Evolutionary conservation across 2,329 filamentous ascomycete genomes (phyloP), one percentile per base, ranked within the genome.

Genomic region (Epichloe baconii): DNA sequence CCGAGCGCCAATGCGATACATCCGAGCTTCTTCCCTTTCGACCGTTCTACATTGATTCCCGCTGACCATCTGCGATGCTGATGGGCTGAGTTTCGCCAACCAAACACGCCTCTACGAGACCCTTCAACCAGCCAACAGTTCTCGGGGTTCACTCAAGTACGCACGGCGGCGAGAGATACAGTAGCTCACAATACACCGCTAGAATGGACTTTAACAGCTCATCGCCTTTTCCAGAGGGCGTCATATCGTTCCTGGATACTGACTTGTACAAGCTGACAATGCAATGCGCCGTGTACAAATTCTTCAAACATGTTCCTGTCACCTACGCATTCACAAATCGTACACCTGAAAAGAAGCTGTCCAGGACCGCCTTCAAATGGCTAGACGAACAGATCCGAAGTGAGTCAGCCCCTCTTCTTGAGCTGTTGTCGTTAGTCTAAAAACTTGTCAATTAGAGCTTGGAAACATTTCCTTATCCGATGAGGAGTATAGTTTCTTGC

Each of bases 211-310:
- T 83, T 68, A 81, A 83, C 66, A 79, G 76, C 70, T 78, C 78
- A 35, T 80, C 78, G 51, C 78, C 79, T 52, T 83, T 77, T 55
- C 83, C 85, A 4, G 85, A 87, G 69, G 87, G 86, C 48, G 80
- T 91, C 63, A 86, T 82, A 62, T 91, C 86, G 62, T 85, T 93
- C 63, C 75, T 93, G 50, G 87, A 93, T 63, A 91, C 86, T 15
- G 80, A 84, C 59, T 64, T 98, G 54, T 98, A 96, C 79, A 98
- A 98, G 70, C 71, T 98, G 68, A 98, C 93, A 19, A 98, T 98
- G 93, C 93, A 98, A 83, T 95, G 87, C 65, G 89, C 89, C 55
- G 85, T 97, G 57, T 78, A 94, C 59, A 94, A 94, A 68, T 94
- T 90, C 72, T 97, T 95, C 68, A 85, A 85, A 36, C 76, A 90